Evolutionary conservation across 257 asterid genomes (phyloP).

Genomic region (Solanum neorickii): DNA sequence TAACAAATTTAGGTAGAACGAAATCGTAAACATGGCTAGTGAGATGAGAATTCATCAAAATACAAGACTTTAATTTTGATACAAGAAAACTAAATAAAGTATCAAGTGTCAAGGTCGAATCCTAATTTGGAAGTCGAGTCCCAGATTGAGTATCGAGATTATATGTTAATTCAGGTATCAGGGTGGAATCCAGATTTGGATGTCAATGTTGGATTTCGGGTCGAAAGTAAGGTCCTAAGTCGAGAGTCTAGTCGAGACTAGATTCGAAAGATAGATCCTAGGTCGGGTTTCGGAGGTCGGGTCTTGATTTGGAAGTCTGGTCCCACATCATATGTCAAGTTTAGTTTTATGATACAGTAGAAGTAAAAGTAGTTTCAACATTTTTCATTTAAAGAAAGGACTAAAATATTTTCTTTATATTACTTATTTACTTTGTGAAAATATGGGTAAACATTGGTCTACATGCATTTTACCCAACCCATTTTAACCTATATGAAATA

Average conservation of each 20-base stretch:
- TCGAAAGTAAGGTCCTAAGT: background rate
- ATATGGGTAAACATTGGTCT: background rate
- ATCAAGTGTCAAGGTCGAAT: background rate
- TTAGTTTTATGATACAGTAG: background rate
- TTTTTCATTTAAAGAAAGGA: background rate
- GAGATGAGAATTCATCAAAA: background rate
- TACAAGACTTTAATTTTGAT: background rate
- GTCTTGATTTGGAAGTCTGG: background rate
- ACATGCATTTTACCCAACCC: background rate
- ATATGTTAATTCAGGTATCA: background rate
- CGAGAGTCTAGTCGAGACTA: background rate
- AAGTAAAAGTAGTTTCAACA: background rate
- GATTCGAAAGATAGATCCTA: background rate
- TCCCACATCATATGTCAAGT: background rate
- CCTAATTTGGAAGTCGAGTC: background rate
- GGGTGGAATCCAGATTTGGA: background rate
- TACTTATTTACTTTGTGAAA: background rate
- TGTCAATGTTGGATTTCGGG: background rate
- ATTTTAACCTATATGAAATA: background rate
- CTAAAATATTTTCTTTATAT: background rate
- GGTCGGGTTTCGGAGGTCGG: background rate
- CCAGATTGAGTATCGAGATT: too few species aligned
- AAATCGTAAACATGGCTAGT: background rate
- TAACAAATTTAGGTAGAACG: background rate
- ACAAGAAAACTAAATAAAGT: background rate